A percentile compares a stretch with the other conserved stretches of the same genome.
These are phyloP conservation scores for Skeletonema menzelii DNA, from an alignment of 108 stramenopile species.

Conservation along the genomic window DNA sequence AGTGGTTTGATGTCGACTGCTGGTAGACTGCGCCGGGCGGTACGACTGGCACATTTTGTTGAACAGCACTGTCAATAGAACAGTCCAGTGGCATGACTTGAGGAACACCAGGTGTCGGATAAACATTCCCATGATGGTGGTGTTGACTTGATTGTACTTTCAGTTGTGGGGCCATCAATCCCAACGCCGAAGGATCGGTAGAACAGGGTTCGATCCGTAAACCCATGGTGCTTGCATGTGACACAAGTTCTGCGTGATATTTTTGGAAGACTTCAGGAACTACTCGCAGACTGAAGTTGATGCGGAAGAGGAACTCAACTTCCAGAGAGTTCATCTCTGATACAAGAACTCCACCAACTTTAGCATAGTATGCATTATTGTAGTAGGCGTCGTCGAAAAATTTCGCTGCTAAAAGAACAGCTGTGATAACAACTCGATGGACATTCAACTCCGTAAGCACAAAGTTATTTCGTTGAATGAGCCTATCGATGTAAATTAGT, in stretches of 20 bases:
- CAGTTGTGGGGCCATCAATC: not conserved
- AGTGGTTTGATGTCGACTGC: not conserved
- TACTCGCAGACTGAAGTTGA: slow-evolving; percentile 95
- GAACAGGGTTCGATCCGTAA: slow-evolving; percentile 5
- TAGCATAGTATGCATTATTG: slow-evolving; percentile 98
- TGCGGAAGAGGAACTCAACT: slow-evolving; percentile 93
- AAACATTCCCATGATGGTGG: not conserved
- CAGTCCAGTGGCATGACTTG: not conserved
- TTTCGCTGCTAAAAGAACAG: slow-evolving; percentile 95
- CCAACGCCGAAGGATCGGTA: slow-evolving; percentile 4
- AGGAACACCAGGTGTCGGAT: not conserved
- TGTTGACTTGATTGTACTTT: not conserved
- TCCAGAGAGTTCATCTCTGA: slow-evolving; percentile 94
- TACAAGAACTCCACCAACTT: slow-evolving; percentile 88
- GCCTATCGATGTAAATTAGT: slow-evolving; percentile 97
- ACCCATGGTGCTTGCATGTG: slow-evolving; percentile 49
- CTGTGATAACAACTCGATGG: slow-evolving; percentile 95
- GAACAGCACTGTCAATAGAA: not conserved
- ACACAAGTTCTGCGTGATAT: slow-evolving; percentile 77
- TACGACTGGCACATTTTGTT: not conserved
- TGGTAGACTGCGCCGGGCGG: slow-evolving; percentile 3
- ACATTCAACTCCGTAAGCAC: slow-evolving; percentile 94
- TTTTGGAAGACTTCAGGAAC: slow-evolving; percentile 83
- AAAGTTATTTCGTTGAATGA: slow-evolving; percentile 94
- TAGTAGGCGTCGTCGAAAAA: slow-evolving; percentile 99